phyloP scores from a whole-genome alignment of 2,329 filamentous ascomycete species.

The Pseudogymnoascus sp. region DNA sequence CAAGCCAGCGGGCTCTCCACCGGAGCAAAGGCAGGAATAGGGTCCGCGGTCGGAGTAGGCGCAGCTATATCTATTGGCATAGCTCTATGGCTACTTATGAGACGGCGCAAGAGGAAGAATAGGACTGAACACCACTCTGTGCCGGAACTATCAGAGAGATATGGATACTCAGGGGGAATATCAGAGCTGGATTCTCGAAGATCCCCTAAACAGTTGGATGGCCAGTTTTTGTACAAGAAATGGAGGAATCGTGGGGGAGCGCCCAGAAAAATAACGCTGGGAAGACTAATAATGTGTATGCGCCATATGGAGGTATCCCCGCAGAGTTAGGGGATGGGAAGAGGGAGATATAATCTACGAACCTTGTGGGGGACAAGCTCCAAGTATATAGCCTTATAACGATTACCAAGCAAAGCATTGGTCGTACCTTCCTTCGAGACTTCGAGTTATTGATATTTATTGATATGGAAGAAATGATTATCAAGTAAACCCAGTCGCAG shows the following conservation, averaged over 20 bases:
- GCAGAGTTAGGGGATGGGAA: not conserved
- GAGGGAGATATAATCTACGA: not conserved
- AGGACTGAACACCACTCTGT: not conserved
- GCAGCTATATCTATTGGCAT: not conserved
- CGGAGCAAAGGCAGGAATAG: slow-evolving; percentile 13
- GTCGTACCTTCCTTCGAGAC: too few species aligned
- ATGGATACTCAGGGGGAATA: not conserved
- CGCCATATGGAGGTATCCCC: not conserved
- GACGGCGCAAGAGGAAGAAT: not conserved
- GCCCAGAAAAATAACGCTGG: not conserved
- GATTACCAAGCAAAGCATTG: too few species aligned
- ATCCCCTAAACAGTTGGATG: not conserved
- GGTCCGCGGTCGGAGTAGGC: not conserved
- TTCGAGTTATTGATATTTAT: too few species aligned
- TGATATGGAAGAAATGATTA: too few species aligned
- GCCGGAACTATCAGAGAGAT: not conserved
- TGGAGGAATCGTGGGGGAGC: not conserved
- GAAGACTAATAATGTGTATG: not conserved
- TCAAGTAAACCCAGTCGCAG: too few species aligned
- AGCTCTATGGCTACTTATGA: not conserved
- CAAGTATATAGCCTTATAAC: too few species aligned
- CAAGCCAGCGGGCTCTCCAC: slow-evolving; percentile 10
- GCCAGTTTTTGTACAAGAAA: not conserved
- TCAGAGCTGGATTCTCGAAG: not conserved
- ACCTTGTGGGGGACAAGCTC: not conserved